A percentile compares a stretch with the other conserved stretches of the same genome.
Evolutionary conservation across 129 eudicot genomes (phyloP).

Genomic region (Ambrosia artemisiifolia): DNA sequence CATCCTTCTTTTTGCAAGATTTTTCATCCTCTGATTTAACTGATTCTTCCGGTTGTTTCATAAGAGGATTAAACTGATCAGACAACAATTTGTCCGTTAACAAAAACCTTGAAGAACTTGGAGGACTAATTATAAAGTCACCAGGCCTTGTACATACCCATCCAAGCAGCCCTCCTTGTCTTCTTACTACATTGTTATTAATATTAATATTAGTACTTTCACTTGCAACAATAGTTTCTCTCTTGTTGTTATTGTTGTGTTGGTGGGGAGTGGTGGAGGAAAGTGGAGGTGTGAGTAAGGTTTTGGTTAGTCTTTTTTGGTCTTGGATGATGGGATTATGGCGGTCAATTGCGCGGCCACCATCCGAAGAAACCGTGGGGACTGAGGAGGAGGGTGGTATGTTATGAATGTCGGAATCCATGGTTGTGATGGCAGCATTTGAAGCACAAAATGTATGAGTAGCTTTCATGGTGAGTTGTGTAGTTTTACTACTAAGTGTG

Average conservation of each 20-base stretch:
- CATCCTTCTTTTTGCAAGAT: conserved; percentile 7
- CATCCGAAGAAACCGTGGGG: not conserved
- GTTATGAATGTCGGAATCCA: conserved; percentile 27
- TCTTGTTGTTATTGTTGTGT: not conserved
- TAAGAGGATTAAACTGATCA: conserved; percentile 36
- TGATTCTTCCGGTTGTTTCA: conserved; percentile 36
- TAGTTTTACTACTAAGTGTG: conserved; percentile 17
- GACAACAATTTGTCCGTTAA: conserved; percentile 42
- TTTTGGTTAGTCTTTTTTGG: conserved; percentile 35
- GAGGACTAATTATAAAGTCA: conserved; percentile 60
- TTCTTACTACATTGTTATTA: not conserved
- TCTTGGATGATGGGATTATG: conserved; percentile 82
- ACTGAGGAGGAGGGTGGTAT: conserved; percentile 27
- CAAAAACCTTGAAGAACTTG: conserved; percentile 69
- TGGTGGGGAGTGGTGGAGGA: not conserved
- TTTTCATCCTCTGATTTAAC: not conserved
- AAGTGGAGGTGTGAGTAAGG: conserved; percentile 5
- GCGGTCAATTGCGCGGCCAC: conserved; percentile 82
- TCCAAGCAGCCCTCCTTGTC: conserved; percentile 31
- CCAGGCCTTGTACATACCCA: conserved; percentile 35
- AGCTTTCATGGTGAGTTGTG: conserved; percentile 22
- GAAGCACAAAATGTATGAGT: conserved; percentile 50
- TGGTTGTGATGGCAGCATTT: conserved; percentile 42
- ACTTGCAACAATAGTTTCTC: conserved; percentile 10
- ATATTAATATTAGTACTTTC: not conserved